phyloP scores from a whole-genome alignment of 306 rosid species.

The Acmispon strigosus region DNA sequence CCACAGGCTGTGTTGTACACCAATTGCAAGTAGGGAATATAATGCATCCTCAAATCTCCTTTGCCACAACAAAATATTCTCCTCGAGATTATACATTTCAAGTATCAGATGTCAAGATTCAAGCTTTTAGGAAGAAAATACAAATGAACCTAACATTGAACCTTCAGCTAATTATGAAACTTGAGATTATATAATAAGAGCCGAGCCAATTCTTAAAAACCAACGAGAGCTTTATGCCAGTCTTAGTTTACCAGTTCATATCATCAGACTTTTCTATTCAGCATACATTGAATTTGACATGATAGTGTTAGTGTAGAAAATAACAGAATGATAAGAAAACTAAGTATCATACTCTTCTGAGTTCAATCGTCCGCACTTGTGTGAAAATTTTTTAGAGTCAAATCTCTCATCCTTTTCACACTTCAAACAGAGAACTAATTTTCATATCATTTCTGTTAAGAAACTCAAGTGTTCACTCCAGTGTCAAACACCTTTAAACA shows the following conservation, averaged over 20 bases:
- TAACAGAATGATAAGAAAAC: background rate
- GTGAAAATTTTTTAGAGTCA: no score
- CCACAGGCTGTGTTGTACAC: constrained; percentile 93
- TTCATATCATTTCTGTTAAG: no score
- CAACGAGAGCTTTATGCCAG: background rate
- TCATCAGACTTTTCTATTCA: background rate
- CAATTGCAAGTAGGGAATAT: constrained; percentile 70
- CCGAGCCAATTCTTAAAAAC: background rate
- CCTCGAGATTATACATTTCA: constrained; percentile 42
- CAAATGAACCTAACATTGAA: background rate
- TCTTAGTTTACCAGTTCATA: background rate
- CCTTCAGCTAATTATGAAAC: background rate
- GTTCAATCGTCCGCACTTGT: no score
- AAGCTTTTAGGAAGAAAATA: background rate
- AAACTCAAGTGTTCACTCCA: no score
- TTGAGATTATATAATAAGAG: background rate
- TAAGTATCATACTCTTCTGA: no score
- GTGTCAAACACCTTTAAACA: no score
- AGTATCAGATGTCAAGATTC: constrained; percentile 1
- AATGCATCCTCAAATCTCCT: constrained; percentile 95
- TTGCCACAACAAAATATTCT: constrained; percentile 82
- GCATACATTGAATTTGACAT: background rate
- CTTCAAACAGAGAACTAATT: no score
- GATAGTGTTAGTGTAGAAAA: background rate
- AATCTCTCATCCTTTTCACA: no score